A percentile compares a stretch with the other conserved stretches of the same genome.
Conservation (phyloP, 2,329 filamentous ascomycete species). For the Neonectria ditissima region DNA sequence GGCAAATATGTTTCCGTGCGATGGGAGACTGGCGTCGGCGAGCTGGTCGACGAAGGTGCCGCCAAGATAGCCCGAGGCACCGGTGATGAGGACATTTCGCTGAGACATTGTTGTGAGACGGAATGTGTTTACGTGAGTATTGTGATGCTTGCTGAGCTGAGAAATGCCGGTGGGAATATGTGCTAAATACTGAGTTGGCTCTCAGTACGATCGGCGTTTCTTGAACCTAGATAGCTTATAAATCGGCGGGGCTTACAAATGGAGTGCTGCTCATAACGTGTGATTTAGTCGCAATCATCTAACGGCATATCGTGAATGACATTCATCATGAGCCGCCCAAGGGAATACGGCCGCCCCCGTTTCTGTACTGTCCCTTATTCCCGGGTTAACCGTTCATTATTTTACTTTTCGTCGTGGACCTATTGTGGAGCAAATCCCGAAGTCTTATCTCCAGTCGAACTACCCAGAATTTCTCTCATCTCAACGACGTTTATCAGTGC, state of each 20-base stretch:
- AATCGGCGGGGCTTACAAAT: background rate
- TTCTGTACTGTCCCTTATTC: background rate
- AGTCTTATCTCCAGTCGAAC: background rate
- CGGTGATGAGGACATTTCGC: slow-evolving; percentile 61
- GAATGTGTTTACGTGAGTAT: background rate
- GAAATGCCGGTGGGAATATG: background rate
- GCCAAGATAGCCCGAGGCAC: slow-evolving; percentile 65
- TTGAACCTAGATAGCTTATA: background rate
- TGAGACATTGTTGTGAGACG: background rate
- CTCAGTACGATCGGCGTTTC: too few relatives aligned
- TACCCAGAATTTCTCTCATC: slow-evolving; percentile 25
- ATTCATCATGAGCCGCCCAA: background rate
- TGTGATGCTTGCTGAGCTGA: too few relatives aligned
- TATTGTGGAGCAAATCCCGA: background rate
- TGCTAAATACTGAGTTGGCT: background rate
- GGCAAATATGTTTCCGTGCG: slow-evolving; percentile 58
- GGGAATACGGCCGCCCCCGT: background rate
- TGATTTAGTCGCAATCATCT: too few relatives aligned
- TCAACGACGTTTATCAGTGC: slow-evolving; percentile 22
- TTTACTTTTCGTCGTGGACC: background rate
- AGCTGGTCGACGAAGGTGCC: slow-evolving; percentile 58
- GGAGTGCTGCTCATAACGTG: background rate
- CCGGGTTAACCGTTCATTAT: too few relatives aligned
- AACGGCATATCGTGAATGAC: background rate
- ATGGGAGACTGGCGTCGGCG: slow-evolving; percentile 49